Evolutionary conservation across 345 rosid genomes (phyloP).

Genomic region (Salix viminalis): DNA sequence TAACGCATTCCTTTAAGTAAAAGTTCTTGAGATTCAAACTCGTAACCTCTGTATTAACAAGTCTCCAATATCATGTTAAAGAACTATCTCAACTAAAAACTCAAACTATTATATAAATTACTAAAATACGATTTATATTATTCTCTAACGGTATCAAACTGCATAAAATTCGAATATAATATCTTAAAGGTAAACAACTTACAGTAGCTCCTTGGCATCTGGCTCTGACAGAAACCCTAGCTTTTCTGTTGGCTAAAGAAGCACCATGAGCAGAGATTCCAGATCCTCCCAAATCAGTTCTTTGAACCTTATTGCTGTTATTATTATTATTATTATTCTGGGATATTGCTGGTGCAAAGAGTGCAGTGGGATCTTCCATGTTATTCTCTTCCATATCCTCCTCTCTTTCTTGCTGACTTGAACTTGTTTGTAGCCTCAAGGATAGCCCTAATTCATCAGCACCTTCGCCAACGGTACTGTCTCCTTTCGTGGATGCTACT

Average conservation of each 20-base stretch:
- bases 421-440: slow-evolving; percentile 31
- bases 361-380: slow-evolving; percentile 5
- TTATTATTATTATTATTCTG: not conserved
- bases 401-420: not conserved
- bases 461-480: not conserved
- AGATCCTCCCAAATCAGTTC: slow-evolving; percentile 17
- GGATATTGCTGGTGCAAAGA: not conserved
- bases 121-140: no score
- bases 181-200: not conserved
- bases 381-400: slow-evolving; percentile 6
- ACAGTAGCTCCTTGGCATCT: slow-evolving; percentile 49
- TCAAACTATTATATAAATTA: no score
- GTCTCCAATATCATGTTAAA: accelerated
- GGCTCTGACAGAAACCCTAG: slow-evolving; percentile 59
- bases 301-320: slow-evolving; percentile 27
- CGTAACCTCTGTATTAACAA: no score
- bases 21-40: no score
- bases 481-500: not conserved
- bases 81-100: no score
- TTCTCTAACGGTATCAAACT: not conserved
- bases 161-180: not conserved
- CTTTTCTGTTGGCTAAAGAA: slow-evolving; percentile 41
- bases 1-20: no score
- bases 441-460: slow-evolving; percentile 44
- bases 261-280: slow-evolving; percentile 32